Evolutionary conservation across 2,329 filamentous ascomycete species (phyloP), one percentile per base, ranked within the genome.

Genomic region (Aureobasidium sp.): DNA sequence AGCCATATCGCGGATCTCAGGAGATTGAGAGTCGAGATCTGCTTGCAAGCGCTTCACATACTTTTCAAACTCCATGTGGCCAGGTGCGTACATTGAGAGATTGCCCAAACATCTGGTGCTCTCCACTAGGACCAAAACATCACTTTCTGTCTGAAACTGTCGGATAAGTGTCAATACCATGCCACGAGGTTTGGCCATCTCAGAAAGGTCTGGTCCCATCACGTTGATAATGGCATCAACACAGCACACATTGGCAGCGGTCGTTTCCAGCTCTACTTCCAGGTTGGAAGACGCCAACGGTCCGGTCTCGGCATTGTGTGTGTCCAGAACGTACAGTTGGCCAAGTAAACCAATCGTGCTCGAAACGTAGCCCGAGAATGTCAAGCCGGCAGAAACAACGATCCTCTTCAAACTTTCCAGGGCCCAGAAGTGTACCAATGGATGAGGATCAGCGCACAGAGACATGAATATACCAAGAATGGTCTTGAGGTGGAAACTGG

Each of bases 381-480:
- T 93, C 61, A 99, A 78, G 0, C 94, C 94, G 1, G 94, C 92
- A 11, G 93, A 94, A 68, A 96, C 93, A 2, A 93, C 89, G 13
- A 95, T 91, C 57, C 89, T 81, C 2, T 89, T 87, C 31, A 99
- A 74, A 10, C 90, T 93, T 70, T 96, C 91, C 46, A 99, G 78
- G 2, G 95, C 93, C 91, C 92, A 97, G 70, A 93, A 96, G 73
- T 99, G 94, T 9, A 99, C 94, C 0, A 89, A 86, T 0, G 94
- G 92, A 71, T 99, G 94, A 21, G 93, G 90, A 69, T 99, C 94
- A 67, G 92, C 96, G 72, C 91, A 93, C 10, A 99, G 81, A 8
- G 94, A 97, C 88, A 97, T 95, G n/a, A 99, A 78, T 40, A 99
- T 95, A 19, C 93, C 89, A n/a, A 96, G 82, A 53, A 99, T 96